Conservation (phyloP, 2,329 filamentous ascomycete genomes). For the Didymella lethalis region DNA sequence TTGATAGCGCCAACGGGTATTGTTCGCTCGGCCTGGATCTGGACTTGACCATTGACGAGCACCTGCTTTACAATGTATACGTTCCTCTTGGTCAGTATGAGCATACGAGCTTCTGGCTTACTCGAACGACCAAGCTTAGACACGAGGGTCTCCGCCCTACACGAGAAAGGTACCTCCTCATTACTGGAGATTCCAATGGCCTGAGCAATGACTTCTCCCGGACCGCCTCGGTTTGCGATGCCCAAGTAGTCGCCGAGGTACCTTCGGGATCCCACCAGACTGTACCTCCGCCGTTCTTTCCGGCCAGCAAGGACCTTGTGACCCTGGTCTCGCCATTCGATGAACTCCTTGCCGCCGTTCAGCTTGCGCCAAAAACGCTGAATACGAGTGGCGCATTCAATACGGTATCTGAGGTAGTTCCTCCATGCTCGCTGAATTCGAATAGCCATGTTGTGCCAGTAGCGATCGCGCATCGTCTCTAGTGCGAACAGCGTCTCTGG, state of each 20-base stretch:
- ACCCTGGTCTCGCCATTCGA: constrained; percentile 87
- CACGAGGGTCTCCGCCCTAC: constrained; percentile 86
- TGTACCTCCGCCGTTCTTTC: constrained; percentile 91
- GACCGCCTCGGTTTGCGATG: constrained; percentile 79
- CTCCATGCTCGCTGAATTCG: constrained; percentile 97
- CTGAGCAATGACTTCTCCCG: constrained; percentile 80
- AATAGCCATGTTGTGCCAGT: constrained; percentile 99
- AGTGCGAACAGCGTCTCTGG: constrained; percentile 96
- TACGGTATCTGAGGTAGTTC: constrained; percentile 90
- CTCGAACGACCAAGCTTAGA: constrained; percentile 96
- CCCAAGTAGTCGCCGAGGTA: constrained; percentile 97
- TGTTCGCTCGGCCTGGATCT: constrained; percentile 81
- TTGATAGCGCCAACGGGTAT: constrained; percentile 89
- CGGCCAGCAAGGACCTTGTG: constrained; percentile 81
- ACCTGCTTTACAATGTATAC: constrained; percentile 89
- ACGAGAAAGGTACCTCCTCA: constrained; percentile 86
- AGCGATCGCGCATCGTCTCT: constrained; percentile 96
- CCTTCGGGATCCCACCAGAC: constrained; percentile 86
- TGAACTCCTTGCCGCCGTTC: constrained; percentile 85
- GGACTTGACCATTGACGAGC: constrained; percentile 80
- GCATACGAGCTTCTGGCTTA: constrained; percentile 84
- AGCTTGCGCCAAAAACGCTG: constrained; percentile 96
- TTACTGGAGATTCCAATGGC: constrained; percentile 74
- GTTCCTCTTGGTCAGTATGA: constrained; percentile 84
- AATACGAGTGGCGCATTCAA: constrained; percentile 91